phyloP scores from a whole-genome alignment of 2,329 filamentous ascomycete genomes.

The Paracorniculantispora psalliotae region DNA sequence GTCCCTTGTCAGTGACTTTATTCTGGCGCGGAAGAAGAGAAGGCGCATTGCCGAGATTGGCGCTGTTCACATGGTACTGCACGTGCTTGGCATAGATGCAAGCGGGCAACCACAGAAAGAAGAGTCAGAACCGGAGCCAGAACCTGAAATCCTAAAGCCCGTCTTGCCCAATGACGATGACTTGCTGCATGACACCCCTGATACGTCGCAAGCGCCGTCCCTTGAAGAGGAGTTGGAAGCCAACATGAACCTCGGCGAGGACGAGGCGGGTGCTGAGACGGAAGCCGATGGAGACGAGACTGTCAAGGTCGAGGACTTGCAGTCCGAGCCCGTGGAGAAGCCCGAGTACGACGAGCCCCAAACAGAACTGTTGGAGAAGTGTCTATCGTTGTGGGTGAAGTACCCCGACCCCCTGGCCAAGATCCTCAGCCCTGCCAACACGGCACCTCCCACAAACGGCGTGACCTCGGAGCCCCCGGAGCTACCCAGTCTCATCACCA shows the following conservation, averaged over 20 bases:
- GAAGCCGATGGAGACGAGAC: slow-evolving; percentile 20
- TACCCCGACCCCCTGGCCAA: slow-evolving; percentile 52
- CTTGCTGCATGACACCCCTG: slow-evolving; percentile 53
- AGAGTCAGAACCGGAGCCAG: slow-evolving; percentile 28
- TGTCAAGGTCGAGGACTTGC: slow-evolving; percentile 17
- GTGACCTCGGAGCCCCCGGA: slow-evolving; percentile 41
- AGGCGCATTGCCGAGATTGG: slow-evolving; percentile 75
- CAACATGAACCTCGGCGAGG: slow-evolving; percentile 19
- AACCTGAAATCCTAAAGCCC: slow-evolving; percentile 30
- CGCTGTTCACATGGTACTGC: slow-evolving; percentile 62
- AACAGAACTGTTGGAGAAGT: slow-evolving; percentile 45
- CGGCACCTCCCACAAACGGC: slow-evolving; percentile 64
- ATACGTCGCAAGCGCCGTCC: slow-evolving; percentile 42
- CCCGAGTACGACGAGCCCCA: slow-evolving; percentile 45
- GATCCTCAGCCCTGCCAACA: slow-evolving; percentile 57
- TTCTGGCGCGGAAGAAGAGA: slow-evolving; percentile 67
- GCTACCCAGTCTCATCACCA: slow-evolving; percentile 65
- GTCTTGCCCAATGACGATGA: slow-evolving; percentile 52
- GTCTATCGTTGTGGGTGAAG: slow-evolving; percentile 60
- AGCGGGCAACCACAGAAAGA: slow-evolving; percentile 27
- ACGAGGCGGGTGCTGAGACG: slow-evolving; percentile 17
- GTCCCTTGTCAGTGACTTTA: slow-evolving; percentile 84
- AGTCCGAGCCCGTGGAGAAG: slow-evolving; percentile 17
- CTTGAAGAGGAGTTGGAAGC: slow-evolving; percentile 25
- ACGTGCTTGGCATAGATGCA: slow-evolving; percentile 48